Conservation (phyloP, 306 rosid species). For the Delonix regia region DNA sequence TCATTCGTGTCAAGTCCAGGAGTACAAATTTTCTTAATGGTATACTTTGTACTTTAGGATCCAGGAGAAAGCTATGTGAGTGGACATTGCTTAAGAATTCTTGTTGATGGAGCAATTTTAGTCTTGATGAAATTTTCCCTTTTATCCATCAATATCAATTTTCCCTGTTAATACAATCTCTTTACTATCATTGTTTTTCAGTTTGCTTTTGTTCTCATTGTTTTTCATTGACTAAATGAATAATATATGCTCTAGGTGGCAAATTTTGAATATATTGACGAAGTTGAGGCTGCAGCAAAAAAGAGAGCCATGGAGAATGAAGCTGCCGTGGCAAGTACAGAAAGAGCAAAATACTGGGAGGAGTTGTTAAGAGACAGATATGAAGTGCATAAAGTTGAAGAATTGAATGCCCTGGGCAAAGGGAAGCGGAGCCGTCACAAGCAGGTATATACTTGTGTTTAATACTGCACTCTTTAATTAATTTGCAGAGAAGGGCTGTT, state of each 20-base stretch:
- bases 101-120: not conserved
- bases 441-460: slow-evolving; percentile 55
- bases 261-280: slow-evolving; percentile 94
- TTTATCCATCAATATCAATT: not conserved
- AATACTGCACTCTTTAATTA: slow-evolving; percentile 15
- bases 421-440: slow-evolving; percentile 91
- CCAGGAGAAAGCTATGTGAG: not conserved
- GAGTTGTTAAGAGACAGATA: slow-evolving; percentile 85
- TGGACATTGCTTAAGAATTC: not conserved
- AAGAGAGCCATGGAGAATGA: slow-evolving; percentile 52
- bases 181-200: not conserved
- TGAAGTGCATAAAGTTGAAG: slow-evolving; percentile 90
- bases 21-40: not conserved
- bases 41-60: not conserved
- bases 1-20: not conserved
- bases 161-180: not conserved
- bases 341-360: slow-evolving; percentile 87
- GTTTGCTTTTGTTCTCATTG: not conserved
- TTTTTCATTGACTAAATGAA: not conserved
- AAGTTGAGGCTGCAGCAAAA: slow-evolving; percentile 74
- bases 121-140: not conserved
- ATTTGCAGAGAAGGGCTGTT: not conserved
- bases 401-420: slow-evolving; percentile 86
- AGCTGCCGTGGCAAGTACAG: slow-evolving; percentile 45
- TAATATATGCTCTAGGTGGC: slow-evolving; percentile 55